Evolutionary conservation across 2,329 filamentous ascomycete species (phyloP).

Genomic region (Colletotrichum filicis): DNA sequence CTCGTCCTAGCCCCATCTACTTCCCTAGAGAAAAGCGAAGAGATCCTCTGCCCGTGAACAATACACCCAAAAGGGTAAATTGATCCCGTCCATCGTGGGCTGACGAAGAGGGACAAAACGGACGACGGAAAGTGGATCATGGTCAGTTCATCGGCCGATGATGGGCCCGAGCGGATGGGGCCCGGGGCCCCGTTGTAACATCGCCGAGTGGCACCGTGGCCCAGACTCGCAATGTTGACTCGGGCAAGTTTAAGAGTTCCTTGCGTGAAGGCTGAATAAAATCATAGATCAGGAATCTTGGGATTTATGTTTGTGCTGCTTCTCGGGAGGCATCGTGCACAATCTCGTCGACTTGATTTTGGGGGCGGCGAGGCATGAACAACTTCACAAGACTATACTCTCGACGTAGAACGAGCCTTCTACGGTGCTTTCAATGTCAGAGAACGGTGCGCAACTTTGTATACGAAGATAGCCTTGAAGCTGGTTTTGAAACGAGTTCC

Average conservation of each 20-base stretch:
- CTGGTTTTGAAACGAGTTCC: too few relatives aligned
- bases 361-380: too few relatives aligned
- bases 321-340: background rate
- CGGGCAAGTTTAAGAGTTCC: background rate
- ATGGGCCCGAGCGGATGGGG: background rate
- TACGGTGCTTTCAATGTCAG: too few relatives aligned
- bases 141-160: conserved; percentile 13
- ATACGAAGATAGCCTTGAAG: too few relatives aligned
- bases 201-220: too few relatives aligned
- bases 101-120: background rate
- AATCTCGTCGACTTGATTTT: too few relatives aligned
- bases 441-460: too few relatives aligned
- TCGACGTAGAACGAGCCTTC: too few relatives aligned
- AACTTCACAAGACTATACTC: too few relatives aligned
- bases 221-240: background rate
- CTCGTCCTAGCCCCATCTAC: background rate
- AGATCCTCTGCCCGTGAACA: background rate
- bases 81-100: background rate
- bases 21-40: background rate
- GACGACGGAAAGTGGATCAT: conserved; percentile 5
- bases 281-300: background rate
- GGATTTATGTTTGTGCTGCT: background rate
- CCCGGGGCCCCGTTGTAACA: background rate
- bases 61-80: background rate
- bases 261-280: background rate